A percentile compares a stretch with the other conserved stretches of the same genome.
Conservation (phyloP, 768 basidiomycete species). For the Suillus subluteus region DNA sequence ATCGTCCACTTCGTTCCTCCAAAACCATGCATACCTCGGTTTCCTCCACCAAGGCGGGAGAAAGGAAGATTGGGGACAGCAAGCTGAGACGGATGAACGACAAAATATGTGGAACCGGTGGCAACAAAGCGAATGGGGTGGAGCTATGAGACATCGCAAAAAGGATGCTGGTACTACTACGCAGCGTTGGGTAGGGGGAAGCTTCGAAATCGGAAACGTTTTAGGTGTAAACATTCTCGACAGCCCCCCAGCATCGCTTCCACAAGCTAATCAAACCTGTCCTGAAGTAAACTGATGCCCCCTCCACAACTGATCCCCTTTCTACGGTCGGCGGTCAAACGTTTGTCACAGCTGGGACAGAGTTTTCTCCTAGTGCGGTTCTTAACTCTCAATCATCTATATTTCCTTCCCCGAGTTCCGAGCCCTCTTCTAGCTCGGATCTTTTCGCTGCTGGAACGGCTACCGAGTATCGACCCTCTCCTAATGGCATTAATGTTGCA, state of each 20-base stretch:
- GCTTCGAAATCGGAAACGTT: slow-evolving; percentile 79
- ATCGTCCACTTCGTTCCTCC: slow-evolving; percentile 46
- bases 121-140: slow-evolving; percentile 71
- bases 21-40: slow-evolving; percentile 62
- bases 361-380: neutral
- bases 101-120: slow-evolving; percentile 64
- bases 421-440: slow-evolving; percentile 28
- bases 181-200: slow-evolving; percentile 67
- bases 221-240: slow-evolving; percentile 68
- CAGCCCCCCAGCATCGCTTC: slow-evolving; percentile 3
- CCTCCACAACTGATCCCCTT: neutral
- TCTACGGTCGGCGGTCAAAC: slow-evolving; percentile 13
- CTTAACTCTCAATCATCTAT: neutral
- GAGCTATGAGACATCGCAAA: slow-evolving; percentile 40
- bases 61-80: slow-evolving; percentile 67
- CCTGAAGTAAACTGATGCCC: slow-evolving; percentile 4
- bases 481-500: slow-evolving; percentile 9
- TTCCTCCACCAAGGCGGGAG: slow-evolving; percentile 69
- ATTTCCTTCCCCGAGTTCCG: neutral
- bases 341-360: neutral
- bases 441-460: slow-evolving; percentile 21
- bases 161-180: slow-evolving; percentile 31
- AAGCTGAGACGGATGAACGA: slow-evolving; percentile 49
- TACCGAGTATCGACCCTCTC: slow-evolving; percentile 15
- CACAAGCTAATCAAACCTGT: neutral